Base-by-base conservation (phyloP, 2,329 filamentous ascomycete genomes). In the Rhinocladiella similis region DNA sequence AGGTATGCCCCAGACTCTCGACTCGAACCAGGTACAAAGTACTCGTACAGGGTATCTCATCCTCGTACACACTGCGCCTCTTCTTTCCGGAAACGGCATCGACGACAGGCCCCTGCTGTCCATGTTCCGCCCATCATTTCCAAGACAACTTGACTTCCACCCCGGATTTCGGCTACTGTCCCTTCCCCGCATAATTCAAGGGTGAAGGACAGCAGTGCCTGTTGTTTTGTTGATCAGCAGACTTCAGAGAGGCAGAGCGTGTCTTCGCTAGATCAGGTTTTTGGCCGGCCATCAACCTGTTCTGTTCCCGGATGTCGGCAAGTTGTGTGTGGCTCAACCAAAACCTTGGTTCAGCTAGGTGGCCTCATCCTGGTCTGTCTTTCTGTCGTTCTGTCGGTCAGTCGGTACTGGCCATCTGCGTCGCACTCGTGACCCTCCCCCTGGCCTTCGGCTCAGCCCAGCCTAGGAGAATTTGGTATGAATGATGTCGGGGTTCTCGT, bases 401-500 rank as follows among this genome's bases (percentile, higher is more conserved):
- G 25, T 27, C 5, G 4, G 5, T 38, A 5, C 3, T 38, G 35
- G n/a, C 35, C 35, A 16, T 9, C 14, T 41, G 38, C 18, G 5
- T 41, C 14, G 38, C n/a, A 41, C 45, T 19, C 36, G 53, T 55
- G 46, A 55, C 46, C 42, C 29, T 16, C 10, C 20, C 20, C 29
- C 39, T 41, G n/a, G 14, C 19, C 18, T 49, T 25, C 29, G 35
- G 42, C 38, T 33, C 29, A 33, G 19, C n/a, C 46, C 27, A 29
- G 7, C 73, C 81, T 46, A 97, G 68, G 91, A 92, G 75, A 97
- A 96, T 76, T 96, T 97, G 70, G 91, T 94, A 76, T 97, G 93
- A 71, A 99, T 97, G 68, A 99, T 94, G 70, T 99, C 93, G 16
- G 94, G 94, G 72, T 99, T 96, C 82, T 99, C 94, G 73, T 99